Percentiles rank a stretch among this genome's conserved stretches.
phyloP scores from a whole-genome alignment of 352 stramenopile species.

The Plasmopara viticola region DNA sequence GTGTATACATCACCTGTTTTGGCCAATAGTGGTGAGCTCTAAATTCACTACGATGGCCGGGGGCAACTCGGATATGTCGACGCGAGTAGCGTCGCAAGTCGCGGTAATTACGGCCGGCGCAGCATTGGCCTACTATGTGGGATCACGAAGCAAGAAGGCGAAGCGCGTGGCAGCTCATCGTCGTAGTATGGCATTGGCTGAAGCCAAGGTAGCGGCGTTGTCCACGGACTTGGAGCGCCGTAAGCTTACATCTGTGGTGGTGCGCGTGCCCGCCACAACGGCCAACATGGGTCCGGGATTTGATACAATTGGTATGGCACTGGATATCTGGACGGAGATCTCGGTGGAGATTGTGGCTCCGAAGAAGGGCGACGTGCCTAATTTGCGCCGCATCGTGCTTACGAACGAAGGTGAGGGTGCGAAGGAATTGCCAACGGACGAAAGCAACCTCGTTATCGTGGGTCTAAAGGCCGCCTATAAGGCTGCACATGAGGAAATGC shows the following conservation, averaged over 20 bases:
- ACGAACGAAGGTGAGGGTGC: conserved; percentile 96
- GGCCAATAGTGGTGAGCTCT: too few relatives aligned
- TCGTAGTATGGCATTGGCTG: conserved; percentile 11
- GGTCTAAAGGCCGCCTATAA: conserved; percentile 94
- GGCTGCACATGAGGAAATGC: conserved; percentile 91
- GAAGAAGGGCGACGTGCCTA: conserved; percentile 14
- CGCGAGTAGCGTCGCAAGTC: conserved; percentile 39
- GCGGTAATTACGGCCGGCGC: conserved; percentile 46
- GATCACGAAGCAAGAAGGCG: conserved; percentile 38
- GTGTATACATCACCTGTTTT: not conserved
- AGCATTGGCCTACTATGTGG: conserved; percentile 61
- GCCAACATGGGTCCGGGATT: conserved; percentile 98
- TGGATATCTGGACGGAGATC: conserved; percentile 99
- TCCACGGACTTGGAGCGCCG: conserved; percentile 27
- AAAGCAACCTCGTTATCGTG: conserved; percentile 91
- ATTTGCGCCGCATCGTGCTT: conserved; percentile 88
- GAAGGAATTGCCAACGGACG: conserved; percentile 85
- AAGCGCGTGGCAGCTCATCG: conserved; percentile 21
- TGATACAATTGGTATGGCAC: conserved; percentile 96
- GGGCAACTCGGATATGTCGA: not conserved
- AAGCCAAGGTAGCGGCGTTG: conserved; percentile 18
- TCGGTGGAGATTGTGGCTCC: conserved; percentile 86
- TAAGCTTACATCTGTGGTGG: conserved; percentile 90
- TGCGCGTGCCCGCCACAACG: conserved; percentile 96
- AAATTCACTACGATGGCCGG: not conserved